Base-by-base conservation (phyloP, 2,329 filamentous ascomycete genomes). In the Aspergillus latus region DNA sequence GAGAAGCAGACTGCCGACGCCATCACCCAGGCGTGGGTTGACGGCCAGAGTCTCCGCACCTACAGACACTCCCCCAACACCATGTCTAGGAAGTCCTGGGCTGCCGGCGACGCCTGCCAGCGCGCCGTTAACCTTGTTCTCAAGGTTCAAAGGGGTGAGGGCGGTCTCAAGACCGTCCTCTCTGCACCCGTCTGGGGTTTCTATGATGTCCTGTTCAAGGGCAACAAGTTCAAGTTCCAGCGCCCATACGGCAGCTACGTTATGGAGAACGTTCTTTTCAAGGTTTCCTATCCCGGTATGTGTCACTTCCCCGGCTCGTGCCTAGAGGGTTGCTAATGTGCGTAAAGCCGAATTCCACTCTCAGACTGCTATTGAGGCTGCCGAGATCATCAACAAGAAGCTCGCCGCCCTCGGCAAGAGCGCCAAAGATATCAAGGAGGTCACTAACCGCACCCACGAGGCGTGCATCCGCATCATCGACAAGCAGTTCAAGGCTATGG, bases 221-320 rank as follows among this genome's bases (percentile, higher is more conserved):
- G 92, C 78, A 91, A 95, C 69, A 90, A 90, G 77, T 99, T 99
- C 74, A 82, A 92, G 76, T 99, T 97, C 84, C 93, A 97, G 82
- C 87, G 94, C 61, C 86, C 88, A 57, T 99, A 99, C 72, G 93
- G 92, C 72, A 96, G 89, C 82, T 99, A 99, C 76, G 94, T 99
- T 65, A 99, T 99, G 94, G 94, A 99, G 86, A 99, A 97, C 72
- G 92, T 99, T 59, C 87, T 99, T 62, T 99, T 99, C 88, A 99
- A 99, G 85, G 94, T 99, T 59, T 99, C 94, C 45, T 97, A 97
- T 76, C 93, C 93, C 71, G 89, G 89, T 91, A 81, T 74, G 83
- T 71, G 29, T 34, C 26, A 4, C 16, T 9, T 11, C 11, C 8
- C 11, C 2, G 5, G 9, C 36, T 8, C 28, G 10, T 15, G 2